Conservation (phyloP, 2,329 filamentous ascomycete genomes). For the Cladophialophora chaetospira region DNA sequence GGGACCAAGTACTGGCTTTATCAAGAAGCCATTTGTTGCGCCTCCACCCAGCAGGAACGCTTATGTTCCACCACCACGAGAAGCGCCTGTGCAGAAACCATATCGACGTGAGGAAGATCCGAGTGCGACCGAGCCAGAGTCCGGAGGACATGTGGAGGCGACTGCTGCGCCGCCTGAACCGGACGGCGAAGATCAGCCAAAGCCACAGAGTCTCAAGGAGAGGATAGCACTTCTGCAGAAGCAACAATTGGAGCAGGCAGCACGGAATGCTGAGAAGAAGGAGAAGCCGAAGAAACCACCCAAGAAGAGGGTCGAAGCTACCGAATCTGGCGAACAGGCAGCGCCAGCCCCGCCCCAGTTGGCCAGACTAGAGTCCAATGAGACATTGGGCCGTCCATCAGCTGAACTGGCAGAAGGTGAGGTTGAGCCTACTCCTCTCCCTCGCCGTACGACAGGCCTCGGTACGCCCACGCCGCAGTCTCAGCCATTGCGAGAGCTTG, state of each 20-base stretch:
- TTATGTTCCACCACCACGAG: conserved; percentile 73
- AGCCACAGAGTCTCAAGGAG: conserved; percentile 91
- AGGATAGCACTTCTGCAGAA: conserved; percentile 91
- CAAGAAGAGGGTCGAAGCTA: conserved; percentile 63
- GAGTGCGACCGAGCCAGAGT: conserved; percentile 44
- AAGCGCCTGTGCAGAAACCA: conserved; percentile 70
- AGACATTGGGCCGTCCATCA: conserved; percentile 41
- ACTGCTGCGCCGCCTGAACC: conserved; percentile 47
- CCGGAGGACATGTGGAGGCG: conserved; percentile 32
- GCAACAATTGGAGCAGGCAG: conserved; percentile 87
- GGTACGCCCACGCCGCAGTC: conserved; percentile 39
- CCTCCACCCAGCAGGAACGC: conserved; percentile 91
- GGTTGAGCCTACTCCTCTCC: conserved; percentile 18
- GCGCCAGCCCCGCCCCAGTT: conserved; percentile 35
- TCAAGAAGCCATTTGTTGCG: conserved; percentile 96
- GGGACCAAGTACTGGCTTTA: conserved; percentile 63
- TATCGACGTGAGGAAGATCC: conserved; percentile 90
- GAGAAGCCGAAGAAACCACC: conserved; percentile 80
- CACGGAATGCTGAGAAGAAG: conserved; percentile 82
- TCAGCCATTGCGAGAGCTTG: conserved; percentile 52
- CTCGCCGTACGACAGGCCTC: conserved; percentile 36
- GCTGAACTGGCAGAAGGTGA: conserved; percentile 36
- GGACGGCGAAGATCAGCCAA: conserved; percentile 76
- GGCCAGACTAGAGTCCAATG: conserved; percentile 38
- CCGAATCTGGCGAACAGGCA: conserved; percentile 35